Evolutionary conservation across 805 yeast species (phyloP), one percentile per base, ranked within the genome.

Genomic region (Ogataea ramenticola): DNA sequence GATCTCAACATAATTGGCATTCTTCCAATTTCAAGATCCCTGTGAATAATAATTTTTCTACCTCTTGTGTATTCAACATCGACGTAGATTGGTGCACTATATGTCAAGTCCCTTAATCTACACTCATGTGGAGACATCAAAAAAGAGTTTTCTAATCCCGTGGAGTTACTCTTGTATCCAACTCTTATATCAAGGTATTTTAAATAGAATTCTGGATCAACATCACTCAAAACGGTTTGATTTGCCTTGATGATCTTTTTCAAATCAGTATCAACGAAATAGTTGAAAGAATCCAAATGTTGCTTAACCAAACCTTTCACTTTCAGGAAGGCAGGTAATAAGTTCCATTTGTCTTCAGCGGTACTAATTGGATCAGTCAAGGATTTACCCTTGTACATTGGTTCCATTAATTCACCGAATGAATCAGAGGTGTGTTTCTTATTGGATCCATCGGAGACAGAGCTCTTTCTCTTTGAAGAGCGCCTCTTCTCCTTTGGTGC

Each of bases 1-100:
- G 96, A 86, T 55, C 97, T 75, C 54, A 93, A 73, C 99, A 93
- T 93, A 56, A 93, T 82, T n/a, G 99, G 99, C 96, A 93, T 93
- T 58, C 96, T 78, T 31, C 99, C 99, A 48, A 93, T 91, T 61
- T 90, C 97, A 47, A 93, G 75, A 58, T 88, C 95, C 55, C 85
- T 76, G 54, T 88, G 91, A 71, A 87, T 79, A 53, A 91, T 86
- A 61, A 93, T 86, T 63, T 88, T 89, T 50, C 91, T 74, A 31
- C 98, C 99, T 61, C 97, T 76, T 0, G 98, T 93, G 60, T 93
- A 93, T 60, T 93, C 99, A 21, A 93, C 96, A 66, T 93, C 99
- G 40, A 91, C 99, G 55, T 82, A 86, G 33, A 91, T 86, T 2
- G 97, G 97, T 1, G 98, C 97, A 38, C 95, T 82, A 57, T 91